A percentile compares a stretch with the other conserved stretches of the same genome.
Conservation (phyloP, 2,329 filamentous ascomycete species). For the Alternaria dauci region DNA sequence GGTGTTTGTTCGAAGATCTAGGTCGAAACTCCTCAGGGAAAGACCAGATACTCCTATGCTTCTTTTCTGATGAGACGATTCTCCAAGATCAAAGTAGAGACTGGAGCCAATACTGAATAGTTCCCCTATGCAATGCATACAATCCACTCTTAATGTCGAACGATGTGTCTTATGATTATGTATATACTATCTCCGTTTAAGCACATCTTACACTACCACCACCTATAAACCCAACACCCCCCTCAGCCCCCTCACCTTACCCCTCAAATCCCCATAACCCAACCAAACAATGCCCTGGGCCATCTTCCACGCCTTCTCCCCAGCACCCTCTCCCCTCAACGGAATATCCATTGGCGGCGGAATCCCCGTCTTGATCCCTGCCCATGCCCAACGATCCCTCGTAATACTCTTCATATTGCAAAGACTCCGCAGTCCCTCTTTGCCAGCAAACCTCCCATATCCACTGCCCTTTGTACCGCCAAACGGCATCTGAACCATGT, state of each 20-base stretch:
- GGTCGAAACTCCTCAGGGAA: no score
- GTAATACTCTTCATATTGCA: constrained; percentile 91
- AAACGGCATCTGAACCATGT: constrained; percentile 93
- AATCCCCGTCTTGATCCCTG: constrained; percentile 73
- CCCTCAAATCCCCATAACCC: constrained; percentile 54
- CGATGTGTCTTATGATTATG: not conserved
- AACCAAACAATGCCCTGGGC: constrained; percentile 58
- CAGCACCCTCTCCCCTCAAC: constrained; percentile 57
- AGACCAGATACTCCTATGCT: no score
- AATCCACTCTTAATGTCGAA: no score
- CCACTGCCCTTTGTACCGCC: constrained; percentile 87
- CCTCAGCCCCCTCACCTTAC: constrained; percentile 53
- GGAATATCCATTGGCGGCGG: constrained; percentile 85
- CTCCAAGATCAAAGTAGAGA: no score
- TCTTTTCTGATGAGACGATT: no score
- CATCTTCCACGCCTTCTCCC: constrained; percentile 52
- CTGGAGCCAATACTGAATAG: no score
- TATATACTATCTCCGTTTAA: no score
- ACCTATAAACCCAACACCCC: constrained; percentile 47
- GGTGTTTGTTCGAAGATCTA: no score
- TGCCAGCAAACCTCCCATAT: constrained; percentile 91
- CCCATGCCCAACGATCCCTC: constrained; percentile 72
- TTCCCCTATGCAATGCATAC: no score
- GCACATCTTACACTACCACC: no score
- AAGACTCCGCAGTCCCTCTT: constrained; percentile 83